These are phyloP conservation scores for Ophiostoma montium DNA, from an alignment of 2,329 filamentous ascomycete species.

Conservation along the genomic window DNA sequence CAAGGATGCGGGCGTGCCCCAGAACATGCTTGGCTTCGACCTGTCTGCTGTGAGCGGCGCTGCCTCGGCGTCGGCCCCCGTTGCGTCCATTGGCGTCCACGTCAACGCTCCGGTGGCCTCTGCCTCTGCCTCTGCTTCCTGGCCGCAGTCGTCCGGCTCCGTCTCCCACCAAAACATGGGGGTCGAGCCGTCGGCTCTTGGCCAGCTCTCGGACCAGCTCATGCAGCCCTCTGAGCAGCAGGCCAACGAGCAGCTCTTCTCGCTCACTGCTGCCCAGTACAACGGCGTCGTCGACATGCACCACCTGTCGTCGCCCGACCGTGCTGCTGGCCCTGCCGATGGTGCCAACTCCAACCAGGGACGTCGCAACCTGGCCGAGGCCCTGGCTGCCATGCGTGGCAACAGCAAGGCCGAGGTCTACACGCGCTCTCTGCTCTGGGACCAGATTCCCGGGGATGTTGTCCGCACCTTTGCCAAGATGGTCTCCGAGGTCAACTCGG, in stretches of 20 bases:
- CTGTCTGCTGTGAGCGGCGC: background rate
- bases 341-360: constrained; percentile 47
- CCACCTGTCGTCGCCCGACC: constrained; percentile 15
- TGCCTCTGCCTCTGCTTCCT: background rate
- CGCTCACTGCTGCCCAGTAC: constrained; percentile 75
- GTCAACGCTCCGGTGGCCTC: background rate
- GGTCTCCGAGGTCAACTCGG: constrained; percentile 57
- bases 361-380: constrained; percentile 64
- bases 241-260: constrained; percentile 76
- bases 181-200: constrained; percentile 45
- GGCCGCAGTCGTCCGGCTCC: constrained; percentile 19
- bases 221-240: constrained; percentile 71
- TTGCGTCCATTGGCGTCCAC: constrained; percentile 1
- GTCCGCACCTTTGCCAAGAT: constrained; percentile 87
- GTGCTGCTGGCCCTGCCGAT: constrained; percentile 29
- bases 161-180: background rate
- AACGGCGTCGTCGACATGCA: constrained; percentile 54
- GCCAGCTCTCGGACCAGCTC: constrained; percentile 52
- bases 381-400: constrained; percentile 65
- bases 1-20: constrained; percentile 57
- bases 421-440: constrained; percentile 83
- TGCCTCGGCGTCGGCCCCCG: background rate
- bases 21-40: constrained; percentile 14
- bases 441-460: constrained; percentile 83
- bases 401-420: constrained; percentile 76